Conservation (phyloP, 2,329 filamentous ascomycete genomes). For the Pyrenophora teres region DNA sequence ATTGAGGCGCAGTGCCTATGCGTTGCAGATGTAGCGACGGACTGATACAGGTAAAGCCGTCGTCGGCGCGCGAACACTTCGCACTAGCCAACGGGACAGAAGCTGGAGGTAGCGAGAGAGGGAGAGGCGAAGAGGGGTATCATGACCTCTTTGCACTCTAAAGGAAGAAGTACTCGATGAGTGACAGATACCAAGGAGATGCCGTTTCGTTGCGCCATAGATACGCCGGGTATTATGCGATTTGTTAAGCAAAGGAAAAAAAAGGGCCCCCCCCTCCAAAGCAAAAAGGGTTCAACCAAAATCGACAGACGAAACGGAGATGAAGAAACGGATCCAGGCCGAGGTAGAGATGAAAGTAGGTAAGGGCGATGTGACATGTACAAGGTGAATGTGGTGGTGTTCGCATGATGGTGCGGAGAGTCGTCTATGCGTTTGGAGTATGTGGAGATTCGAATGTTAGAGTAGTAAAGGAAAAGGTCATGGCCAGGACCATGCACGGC, state of each 20-base stretch:
- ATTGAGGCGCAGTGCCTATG: background rate
- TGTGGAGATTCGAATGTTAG: conserved; percentile 1
- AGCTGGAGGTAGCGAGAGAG: background rate
- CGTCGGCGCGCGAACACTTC: conserved; percentile 21
- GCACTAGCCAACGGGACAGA: conserved; percentile 4
- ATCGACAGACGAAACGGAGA: background rate
- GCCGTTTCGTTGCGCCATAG: conserved; percentile 8
- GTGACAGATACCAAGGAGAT: background rate
- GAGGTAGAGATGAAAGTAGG: background rate
- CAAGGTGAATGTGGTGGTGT: conserved; percentile 3
- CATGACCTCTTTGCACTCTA: conserved; percentile 11
- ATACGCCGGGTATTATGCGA: conserved; percentile 22
- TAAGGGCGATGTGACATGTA: conserved; percentile 1
- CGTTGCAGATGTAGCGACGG: conserved; percentile 15
- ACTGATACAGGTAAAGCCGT: conserved; percentile 19
- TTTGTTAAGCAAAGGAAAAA: background rate
- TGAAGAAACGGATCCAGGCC: background rate
- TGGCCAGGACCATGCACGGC: conserved; percentile 2
- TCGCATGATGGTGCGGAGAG: background rate
- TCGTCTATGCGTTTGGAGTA: conserved; percentile 20
- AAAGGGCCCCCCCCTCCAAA: too few species aligned
- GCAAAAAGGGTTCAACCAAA: background rate
- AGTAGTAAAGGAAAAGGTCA: conserved; percentile 19
- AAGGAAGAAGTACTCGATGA: background rate
- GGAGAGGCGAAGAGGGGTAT: conserved; percentile 8